Base-by-base conservation (phyloP, 345 rosid species). In the Syzygium aromaticum region DNA sequence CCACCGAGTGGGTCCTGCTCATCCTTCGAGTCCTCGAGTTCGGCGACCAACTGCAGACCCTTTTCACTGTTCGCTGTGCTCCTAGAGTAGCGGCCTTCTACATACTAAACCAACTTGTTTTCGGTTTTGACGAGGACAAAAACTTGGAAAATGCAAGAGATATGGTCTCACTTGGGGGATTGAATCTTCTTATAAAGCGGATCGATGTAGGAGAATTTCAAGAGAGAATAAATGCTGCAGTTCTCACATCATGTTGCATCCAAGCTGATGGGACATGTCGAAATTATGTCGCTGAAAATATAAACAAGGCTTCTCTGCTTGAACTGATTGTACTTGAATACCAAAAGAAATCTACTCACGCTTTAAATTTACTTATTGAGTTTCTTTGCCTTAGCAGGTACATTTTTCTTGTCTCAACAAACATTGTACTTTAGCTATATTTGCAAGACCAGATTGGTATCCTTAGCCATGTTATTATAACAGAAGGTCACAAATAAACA, bases 1-100 rank as follows among this genome's bases (percentile, higher is more conserved):
- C 96, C 3, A 73, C 87, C 0, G 95, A 92, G 54, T 95, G 95
- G 95, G 89, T 95, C 43, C 91, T 94, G n/a, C 56, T 95, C 49
- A 84, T 89, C 49, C 97, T 95, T 54, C 86, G 97, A 86, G 93
- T 95, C 78, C 85, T 95, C 25, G 97, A 95, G 67, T 94, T 95
- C 11, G 96, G 95, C 21, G 93, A 91, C 51, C 95, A 92, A 80
- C 30, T 87, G 85, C 97, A 94, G 92, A 93, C 92, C 85, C 91
- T 95, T 56, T 94, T 95, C 87, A 92, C 90, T 0, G 92, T 95
- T 2, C 86, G 86, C 59, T 94, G 95, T 77, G 88, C 86, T 21
- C 93, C 96, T 87, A 92, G 87, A 86, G 88, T 85, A 54, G 97
- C 97, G 7, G 97, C 94, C 84, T 87, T 94, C 85, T 94, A 94